Conservation (phyloP, 148 eudicot genomes). For the Chenopodium berlandieri region DNA sequence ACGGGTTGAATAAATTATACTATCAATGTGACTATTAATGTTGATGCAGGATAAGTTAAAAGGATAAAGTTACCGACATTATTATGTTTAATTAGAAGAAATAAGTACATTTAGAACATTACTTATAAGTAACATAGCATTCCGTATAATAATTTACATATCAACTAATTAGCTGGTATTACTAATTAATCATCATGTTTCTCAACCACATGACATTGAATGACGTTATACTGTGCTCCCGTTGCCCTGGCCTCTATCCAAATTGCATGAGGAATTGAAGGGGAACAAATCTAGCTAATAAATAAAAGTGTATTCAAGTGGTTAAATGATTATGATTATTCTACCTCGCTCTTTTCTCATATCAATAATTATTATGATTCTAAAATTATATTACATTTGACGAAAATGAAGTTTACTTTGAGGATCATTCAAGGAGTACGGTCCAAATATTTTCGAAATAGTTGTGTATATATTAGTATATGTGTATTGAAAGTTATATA, state of each 20-base stretch:
- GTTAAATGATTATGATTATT: neutral
- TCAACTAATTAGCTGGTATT: neutral
- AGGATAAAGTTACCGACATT: no score
- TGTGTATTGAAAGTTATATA: no score
- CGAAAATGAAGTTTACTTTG: no score
- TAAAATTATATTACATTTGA: neutral
- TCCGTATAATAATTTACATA: neutral
- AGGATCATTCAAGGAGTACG: neutral
- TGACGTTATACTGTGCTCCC: conserved; percentile 2
- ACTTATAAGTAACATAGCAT: neutral
- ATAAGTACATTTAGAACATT: neutral
- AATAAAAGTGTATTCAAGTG: neutral
- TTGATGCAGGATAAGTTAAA: no score
- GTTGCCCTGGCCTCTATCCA: neutral
- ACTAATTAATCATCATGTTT: neutral
- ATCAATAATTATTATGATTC: neutral
- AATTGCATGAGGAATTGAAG: neutral
- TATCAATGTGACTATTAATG: no score
- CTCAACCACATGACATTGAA: conserved; percentile 5
- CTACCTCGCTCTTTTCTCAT: neutral
- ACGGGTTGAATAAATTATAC: no score
- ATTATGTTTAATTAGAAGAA: no score
- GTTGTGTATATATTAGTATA: no score
- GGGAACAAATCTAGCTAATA: neutral
- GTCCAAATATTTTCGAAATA: neutral